Conservation (phyloP, 1,139 yeast species). For the Wickerhamomyces sp. region DNA sequence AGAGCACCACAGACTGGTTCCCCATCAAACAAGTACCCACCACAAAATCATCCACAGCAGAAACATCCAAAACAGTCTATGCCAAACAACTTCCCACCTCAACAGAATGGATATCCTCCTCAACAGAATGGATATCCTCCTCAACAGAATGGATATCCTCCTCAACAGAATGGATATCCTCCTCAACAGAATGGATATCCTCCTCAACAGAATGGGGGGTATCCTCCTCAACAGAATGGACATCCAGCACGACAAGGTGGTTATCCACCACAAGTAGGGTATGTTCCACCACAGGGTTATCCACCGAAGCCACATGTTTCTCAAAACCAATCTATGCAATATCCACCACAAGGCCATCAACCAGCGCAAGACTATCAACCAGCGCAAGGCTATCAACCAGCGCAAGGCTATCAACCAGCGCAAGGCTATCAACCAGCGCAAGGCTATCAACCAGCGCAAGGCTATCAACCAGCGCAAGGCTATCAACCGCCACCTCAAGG, state of each 20-base stretch:
- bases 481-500: conserved; percentile 9
- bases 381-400: conserved; percentile 2
- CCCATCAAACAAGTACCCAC: not conserved
- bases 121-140: not conserved
- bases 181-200: not conserved
- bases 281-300: conserved; percentile 4
- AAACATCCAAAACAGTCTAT: not conserved
- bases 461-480: conserved; percentile 2
- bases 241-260: not conserved
- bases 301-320: conserved; percentile 4
- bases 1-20: not conserved
- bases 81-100: too few species aligned
- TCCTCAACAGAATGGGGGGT: not conserved
- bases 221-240: not conserved
- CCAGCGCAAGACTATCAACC: conserved; percentile 8
- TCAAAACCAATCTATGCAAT: conserved; percentile 2
- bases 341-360: conserved; percentile 3
- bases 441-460: conserved; percentile 9
- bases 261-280: not conserved
- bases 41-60: not conserved
- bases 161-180: not conserved
- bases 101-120: too few species aligned
- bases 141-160: not conserved
- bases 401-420: conserved; percentile 12
- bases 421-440: conserved; percentile 7